A percentile compares a stretch with the other conserved stretches of the same genome.
Conservation (phyloP, 106 monocot genomes). For the Posidonia australis region DNA sequence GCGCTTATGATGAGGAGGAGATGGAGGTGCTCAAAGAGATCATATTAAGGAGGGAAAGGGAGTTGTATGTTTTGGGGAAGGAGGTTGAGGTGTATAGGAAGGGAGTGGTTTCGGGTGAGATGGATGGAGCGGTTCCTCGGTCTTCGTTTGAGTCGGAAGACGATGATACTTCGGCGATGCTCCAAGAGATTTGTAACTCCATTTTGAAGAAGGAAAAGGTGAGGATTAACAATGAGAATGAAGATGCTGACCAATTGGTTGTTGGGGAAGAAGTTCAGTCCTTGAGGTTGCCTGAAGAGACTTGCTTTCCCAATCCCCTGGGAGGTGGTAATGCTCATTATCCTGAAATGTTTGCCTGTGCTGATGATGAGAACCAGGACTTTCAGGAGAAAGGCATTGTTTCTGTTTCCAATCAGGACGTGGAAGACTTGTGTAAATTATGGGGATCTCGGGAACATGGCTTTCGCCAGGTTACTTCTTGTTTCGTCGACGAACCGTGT, state of each 20-base stretch:
- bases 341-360: too few species aligned
- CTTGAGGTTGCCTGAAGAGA: too few species aligned
- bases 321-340: too few species aligned
- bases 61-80: slow-evolving; percentile 56
- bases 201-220: slow-evolving; percentile 16
- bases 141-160: background rate
- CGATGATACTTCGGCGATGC: slow-evolving; percentile 10
- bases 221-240: slow-evolving; percentile 5
- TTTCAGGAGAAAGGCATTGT: slow-evolving; percentile 39
- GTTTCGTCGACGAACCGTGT: too few species aligned
- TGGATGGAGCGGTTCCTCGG: background rate
- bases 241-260: background rate
- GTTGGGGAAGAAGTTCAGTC: background rate
- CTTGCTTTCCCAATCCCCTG: too few species aligned
- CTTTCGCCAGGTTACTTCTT: slow-evolving; percentile 2
- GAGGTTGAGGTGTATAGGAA: slow-evolving; percentile 56
- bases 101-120: slow-evolving; percentile 6
- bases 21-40: slow-evolving; percentile 81
- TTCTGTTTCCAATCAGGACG: too few species aligned
- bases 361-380: slow-evolving; percentile 14
- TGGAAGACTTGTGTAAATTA: too few species aligned
- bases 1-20: slow-evolving; percentile 74
- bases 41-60: slow-evolving; percentile 59
- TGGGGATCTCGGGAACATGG: slow-evolving; percentile 3
- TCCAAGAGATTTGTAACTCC: slow-evolving; percentile 3